Evolutionary conservation across 2,329 filamentous ascomycete genomes (phyloP), one percentile per base, ranked within the genome.

Genomic region (Pseudogymnoascus sp.): DNA sequence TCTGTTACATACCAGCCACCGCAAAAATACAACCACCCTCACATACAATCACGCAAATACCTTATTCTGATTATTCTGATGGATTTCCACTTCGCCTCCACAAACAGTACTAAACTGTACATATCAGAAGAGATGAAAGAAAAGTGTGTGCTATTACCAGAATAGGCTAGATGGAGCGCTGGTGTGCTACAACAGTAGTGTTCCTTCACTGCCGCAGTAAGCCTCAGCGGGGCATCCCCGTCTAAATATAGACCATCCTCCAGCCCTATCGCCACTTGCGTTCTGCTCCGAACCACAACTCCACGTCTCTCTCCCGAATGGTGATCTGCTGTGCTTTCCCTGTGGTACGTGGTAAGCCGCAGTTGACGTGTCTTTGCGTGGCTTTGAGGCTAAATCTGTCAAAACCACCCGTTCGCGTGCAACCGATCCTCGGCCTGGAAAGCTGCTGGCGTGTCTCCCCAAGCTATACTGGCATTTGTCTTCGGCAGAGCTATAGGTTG

Each of bases 261-360:
- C 50, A 56, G 50, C 50, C 50, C 50, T 35, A 56, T 21, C 29
- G 50, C 50, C 50, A 56, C 29, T 35, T 56, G 50, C n/a, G 50
- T 56, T 33, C 29, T 29, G 10, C 50, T 50, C 46, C 26, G 26
- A 3, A 53, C 29, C 26, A 56, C 50, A 31, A 56, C 11, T 19
- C 29, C 23, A 53, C 23, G 46, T 33, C 29, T 35, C 50, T 56
- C 50, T 56, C 29, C 29, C 29, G 50, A 56, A 56, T 13, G 29
- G 3, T 13, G 7, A 13, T 56, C 29, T 56, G 29, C 50, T 9
- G 17, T 35, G n/a, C 11, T 56, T 33, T n/a, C 17, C 21, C 50
- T 33, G 50, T 56, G 29, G 50, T 13, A 56, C 29, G 11, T 53
- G n/a, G 13, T 56, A 33, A 19, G 17, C 50, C 15, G 15, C 29